Conservation (phyloP, 805 yeast genomes). For the Spathaspora hagerdaliae region DNA sequence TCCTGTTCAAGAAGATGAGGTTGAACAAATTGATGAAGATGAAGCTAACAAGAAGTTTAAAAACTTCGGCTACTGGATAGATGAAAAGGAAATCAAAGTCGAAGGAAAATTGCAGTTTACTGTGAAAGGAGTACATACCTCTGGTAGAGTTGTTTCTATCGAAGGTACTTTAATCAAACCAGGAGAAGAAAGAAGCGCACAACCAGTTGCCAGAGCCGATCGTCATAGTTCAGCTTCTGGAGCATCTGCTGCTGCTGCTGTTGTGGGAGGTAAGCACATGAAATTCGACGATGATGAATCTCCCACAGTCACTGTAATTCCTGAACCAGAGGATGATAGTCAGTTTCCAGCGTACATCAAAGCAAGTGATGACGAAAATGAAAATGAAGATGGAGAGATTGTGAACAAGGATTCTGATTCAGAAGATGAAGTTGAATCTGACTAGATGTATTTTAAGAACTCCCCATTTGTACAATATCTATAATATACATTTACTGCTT, state of each 20-base stretch:
- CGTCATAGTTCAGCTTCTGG: slow-evolving; percentile 21
- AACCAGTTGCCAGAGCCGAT: slow-evolving; percentile 47
- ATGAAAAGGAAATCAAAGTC: slow-evolving; percentile 64
- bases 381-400: slow-evolving; percentile 21
- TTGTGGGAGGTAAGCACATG: slow-evolving; percentile 29
- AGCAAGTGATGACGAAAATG: slow-evolving; percentile 14
- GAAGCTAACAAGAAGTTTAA: slow-evolving; percentile 24
- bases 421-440: slow-evolving; percentile 13
- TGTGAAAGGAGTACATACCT: slow-evolving; percentile 65
- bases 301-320: slow-evolving; percentile 9
- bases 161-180: slow-evolving; percentile 80
- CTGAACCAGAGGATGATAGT: slow-evolving; percentile 11
- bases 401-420: slow-evolving; percentile 18
- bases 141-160: slow-evolving; percentile 79
- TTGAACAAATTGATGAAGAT: slow-evolving; percentile 15
- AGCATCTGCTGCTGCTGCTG: not conserved
- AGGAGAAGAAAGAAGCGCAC: slow-evolving; percentile 50
- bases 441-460: not conserved
- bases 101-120: slow-evolving; percentile 82
- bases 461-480: not conserved
- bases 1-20: slow-evolving; percentile 70
- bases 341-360: slow-evolving; percentile 8
- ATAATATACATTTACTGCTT: not conserved
- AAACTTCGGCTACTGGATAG: slow-evolving; percentile 86
- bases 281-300: slow-evolving; percentile 34